Evolutionary conservation across 345 rosid species (phyloP), one percentile per base, ranked within the genome.

Genomic region (Bretschneidera sinensis): DNA sequence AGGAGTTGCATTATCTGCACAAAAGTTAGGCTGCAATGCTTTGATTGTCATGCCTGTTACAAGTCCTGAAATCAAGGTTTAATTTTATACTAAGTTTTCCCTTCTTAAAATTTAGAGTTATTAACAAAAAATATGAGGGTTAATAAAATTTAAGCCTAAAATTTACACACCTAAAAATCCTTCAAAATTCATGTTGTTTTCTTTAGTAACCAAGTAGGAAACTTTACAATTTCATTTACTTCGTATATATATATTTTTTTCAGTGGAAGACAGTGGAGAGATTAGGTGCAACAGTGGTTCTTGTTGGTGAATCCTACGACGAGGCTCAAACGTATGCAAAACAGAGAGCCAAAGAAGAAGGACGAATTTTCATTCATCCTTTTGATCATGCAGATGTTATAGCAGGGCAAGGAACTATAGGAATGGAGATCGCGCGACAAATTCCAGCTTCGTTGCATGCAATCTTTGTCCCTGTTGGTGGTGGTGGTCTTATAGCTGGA

Each of bases 321-420:
- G 92, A 82, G 67, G 95, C 99, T 24, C 99, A 90, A 63, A 33
- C 91, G 16, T 79, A 82, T 76, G 97, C 99, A 57, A 94, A 90
- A 70, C 77, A 76, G 51, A 72, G 82, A 62, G 89, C 79, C 63
- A 66, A 43, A 59, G 91, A 85, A 68, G 96, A 90, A 66, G 77
- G 78, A 39, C 78, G 84, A 15, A 79, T 86, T 24, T 94, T 94
- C 74, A 51, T 94, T 64, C 99, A 96, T 34, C 97, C 99, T 35
- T 94, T 90, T 82, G 99, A 94, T 79, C 99, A 94, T 39, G 96
- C 97, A 1, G 96, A 94, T 74, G 71, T 94, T 55, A 94, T 94
- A 59, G 73, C 74, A 60, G 97, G 99, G 65, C 99, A 94, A 71
- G 99, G 99, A 60, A 94, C 99, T 6, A 70, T 88, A 16, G 99